Evolutionary conservation across 352 stramenopile species (phyloP), one percentile per base, ranked within the genome.

Genomic region (Blastocystis sp.): DNA sequence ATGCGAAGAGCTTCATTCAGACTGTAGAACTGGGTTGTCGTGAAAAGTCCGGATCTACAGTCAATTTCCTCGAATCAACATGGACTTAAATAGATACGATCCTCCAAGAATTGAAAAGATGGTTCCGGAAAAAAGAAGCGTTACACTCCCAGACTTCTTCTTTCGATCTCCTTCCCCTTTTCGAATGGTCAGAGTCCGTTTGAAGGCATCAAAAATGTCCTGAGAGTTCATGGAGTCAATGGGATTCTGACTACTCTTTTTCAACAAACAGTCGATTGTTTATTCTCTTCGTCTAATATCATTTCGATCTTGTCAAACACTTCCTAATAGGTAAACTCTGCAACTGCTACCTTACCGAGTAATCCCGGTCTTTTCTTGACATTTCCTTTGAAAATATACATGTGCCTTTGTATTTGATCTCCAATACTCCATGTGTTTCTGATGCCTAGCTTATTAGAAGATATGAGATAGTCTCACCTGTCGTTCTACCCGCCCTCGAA

Each of bases 111-210:
- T 51, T 32, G 71, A 52, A 21, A 83, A 66, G 46, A 66, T 32
- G 51, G 71, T 29, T 27, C 71, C 71, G 1, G 71, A 83, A 24
- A 83, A 83, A 21, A 83, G 63, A 16, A 83, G 71, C n/a, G 71
- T 46, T 24, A 65, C 57, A 29, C 14, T n/a, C 43, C 71, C 71
- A 1, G 71, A 54, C 14, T 6, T 24, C 19, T 51, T 37, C 63
- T 74, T 74, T 43, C 54, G 54, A 32, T 74, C 63, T 43, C n/a
- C 32, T 74, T 74, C 35, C 11, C 63, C 14, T n/a, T 32, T 5
- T 37, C 21, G 32, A 51, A 29, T n/a, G 32, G 19, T 61, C 29
- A 74, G 6, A 14, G 63, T 46, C 29, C 51, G 24, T 43, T 49
- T 74, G 29, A 74, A 49, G 29, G 63, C 43, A n/a, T 51, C 35